Conservation (phyloP, 2,329 filamentous ascomycete genomes). For the Beauveria scarabaeidicola region DNA sequence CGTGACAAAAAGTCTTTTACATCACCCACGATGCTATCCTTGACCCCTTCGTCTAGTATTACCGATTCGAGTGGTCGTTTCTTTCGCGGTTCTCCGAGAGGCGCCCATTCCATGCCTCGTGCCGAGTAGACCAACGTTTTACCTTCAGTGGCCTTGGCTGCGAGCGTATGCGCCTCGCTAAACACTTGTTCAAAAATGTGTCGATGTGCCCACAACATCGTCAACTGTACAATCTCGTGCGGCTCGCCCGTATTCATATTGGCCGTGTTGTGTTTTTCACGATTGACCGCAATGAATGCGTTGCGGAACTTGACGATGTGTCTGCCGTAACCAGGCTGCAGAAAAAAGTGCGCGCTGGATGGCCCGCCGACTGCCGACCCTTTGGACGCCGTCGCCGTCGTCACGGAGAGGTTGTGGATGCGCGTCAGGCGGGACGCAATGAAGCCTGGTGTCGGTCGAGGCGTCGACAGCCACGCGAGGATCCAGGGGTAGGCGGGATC, state of each 20-base stretch:
- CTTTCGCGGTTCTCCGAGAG: conserved; percentile 72
- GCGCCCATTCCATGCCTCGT: conserved; percentile 74
- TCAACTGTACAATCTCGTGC: conserved; percentile 89
- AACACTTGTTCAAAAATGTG: conserved; percentile 89
- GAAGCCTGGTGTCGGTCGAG: conserved; percentile 57
- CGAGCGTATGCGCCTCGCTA: conserved; percentile 72
- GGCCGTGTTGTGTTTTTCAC: conserved; percentile 77
- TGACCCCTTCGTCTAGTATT: conserved; percentile 73
- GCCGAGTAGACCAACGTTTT: conserved; percentile 90
- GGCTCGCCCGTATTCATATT: conserved; percentile 78
- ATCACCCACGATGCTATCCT: conserved; percentile 71
- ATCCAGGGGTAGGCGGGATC: conserved; percentile 94
- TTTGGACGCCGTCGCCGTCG: conserved; percentile 51
- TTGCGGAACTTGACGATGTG: conserved; percentile 82
- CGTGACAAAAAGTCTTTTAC: conserved; percentile 73
- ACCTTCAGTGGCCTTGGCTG: conserved; percentile 72
- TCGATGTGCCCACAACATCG: conserved; percentile 81
- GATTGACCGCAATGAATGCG: conserved; percentile 78
- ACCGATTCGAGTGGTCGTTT: conserved; percentile 87
- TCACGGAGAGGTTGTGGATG: conserved; percentile 51
- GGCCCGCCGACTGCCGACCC: conserved; percentile 54
- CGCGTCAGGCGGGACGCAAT: conserved; percentile 49
- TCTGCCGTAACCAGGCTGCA: conserved; percentile 84
- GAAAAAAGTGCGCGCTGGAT: conserved; percentile 69
- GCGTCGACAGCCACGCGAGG: conserved; percentile 84